Base-by-base conservation (phyloP, 2,329 filamentous ascomycete species). In the Zymoseptoria tritici region DNA sequence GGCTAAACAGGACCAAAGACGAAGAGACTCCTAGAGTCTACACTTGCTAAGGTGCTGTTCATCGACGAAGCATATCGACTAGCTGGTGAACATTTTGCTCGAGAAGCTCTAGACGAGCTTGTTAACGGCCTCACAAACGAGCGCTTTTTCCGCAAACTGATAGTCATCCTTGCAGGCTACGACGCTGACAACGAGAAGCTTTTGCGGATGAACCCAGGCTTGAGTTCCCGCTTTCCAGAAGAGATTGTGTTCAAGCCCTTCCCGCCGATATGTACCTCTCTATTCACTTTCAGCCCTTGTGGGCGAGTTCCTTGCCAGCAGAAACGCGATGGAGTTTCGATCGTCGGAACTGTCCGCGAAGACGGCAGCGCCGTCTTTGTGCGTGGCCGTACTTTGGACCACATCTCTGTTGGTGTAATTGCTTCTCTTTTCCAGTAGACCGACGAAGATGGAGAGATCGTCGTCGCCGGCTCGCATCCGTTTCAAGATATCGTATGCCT, bases 1-100 rank as follows among this genome's bases (percentile, higher is more conserved):
- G 88, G 88, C 0, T 85, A 90, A 0, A 90, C 87, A 0, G 86
- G 85, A 0, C 86, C 86, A 0, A 89, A 89, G 62, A 84, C 87
- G 0, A 78, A 80, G 8, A 76, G 81, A 29, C 72, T 82, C 0
- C 73, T 91, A 0, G 84, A 89, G 57, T 81, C 78, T 46, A 83
- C 82, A 0, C 77, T 90, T 0, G 87, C 88, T 0, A 83, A 81
- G 20, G 84, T 91, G 0, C 77, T 91, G 0, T 86, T 91, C 61
- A 81, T 91, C 8, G 88, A 91, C 58, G 87, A 90, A 68, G 87
- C 87, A 0, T 90, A 90, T 63, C 80, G 86, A 0, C 79, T 90
- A 0, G 78, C 75, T 0, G 80, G 82, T 0, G 83, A 82, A 0
- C 66, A 68, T 0, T 90, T 83, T 64, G 85, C 82, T 24, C 42